These are phyloP conservation scores for Cordia subcordata DNA, from an alignment of 257 asterid species.

Conservation along the genomic window DNA sequence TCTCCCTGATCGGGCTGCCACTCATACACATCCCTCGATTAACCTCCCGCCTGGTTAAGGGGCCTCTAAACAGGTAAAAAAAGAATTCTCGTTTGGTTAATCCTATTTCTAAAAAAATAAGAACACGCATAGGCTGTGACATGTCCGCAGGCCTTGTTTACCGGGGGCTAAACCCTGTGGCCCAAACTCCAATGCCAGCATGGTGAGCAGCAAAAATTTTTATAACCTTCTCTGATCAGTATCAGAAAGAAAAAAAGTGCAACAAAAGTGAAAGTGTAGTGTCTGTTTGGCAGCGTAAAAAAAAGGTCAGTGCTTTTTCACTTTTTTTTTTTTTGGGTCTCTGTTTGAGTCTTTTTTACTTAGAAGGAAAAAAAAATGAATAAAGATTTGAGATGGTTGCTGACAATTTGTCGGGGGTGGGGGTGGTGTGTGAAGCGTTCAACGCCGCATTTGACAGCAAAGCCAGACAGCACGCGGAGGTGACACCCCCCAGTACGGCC, in stretches of 20 bases:
- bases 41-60: too few relatives aligned
- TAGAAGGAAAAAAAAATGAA: too few relatives aligned
- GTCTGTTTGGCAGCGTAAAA: conserved; percentile 27
- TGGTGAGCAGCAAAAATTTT: neutral
- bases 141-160: conserved; percentile 10
- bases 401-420: conserved; percentile 32
- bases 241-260: conserved; percentile 11
- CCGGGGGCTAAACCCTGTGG: conserved; percentile 8
- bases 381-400: too few relatives aligned
- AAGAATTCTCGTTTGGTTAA: too few relatives aligned
- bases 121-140: too few relatives aligned
- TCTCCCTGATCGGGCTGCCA: too few relatives aligned
- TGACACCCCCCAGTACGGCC: conserved; percentile 7
- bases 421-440: conserved; percentile 19
- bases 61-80: too few relatives aligned
- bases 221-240: too few relatives aligned
- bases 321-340: neutral
- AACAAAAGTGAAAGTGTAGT: conserved; percentile 14
- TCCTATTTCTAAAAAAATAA: too few relatives aligned
- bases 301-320: neutral
- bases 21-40: too few relatives aligned
- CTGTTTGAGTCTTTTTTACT: too few relatives aligned
- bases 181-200: conserved; percentile 27
- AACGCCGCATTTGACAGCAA: conserved; percentile 37
- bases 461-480: conserved; percentile 39